These are phyloP conservation scores for Phyllosticta paracitricarpa DNA, from an alignment of 2,329 filamentous ascomycete genomes.

Conservation along the genomic window DNA sequence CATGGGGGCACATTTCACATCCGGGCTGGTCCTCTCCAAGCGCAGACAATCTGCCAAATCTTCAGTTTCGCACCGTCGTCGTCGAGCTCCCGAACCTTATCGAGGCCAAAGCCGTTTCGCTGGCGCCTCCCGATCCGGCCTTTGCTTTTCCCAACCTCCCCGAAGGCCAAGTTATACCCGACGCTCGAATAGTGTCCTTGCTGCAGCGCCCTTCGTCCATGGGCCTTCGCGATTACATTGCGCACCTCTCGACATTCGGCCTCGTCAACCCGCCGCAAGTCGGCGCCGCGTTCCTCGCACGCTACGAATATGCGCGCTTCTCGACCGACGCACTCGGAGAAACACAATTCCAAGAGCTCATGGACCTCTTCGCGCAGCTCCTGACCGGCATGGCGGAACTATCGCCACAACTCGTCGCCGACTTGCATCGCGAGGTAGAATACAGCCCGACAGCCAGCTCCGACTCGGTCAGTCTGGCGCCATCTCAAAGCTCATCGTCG, in stretches of 20 bases:
- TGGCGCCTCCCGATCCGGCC: conserved; percentile 54
- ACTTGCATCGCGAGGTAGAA: conserved; percentile 19
- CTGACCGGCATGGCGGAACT: conserved; percentile 64
- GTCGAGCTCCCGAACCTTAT: conserved; percentile 80
- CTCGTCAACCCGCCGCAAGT: conserved; percentile 47
- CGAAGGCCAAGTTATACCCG: conserved; percentile 37
- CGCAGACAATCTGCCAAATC: conserved; percentile 60
- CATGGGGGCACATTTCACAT: conserved; percentile 79
- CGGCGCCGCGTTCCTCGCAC: conserved; percentile 52
- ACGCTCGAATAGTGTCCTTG: conserved; percentile 58
- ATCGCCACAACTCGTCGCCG: conserved; percentile 43
- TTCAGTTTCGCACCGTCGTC: conserved; percentile 77
- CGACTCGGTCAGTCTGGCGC: conserved; percentile 25
- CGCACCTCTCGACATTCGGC: conserved; percentile 56
- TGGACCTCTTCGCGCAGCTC: conserved; percentile 75
- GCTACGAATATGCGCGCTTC: conserved; percentile 81
- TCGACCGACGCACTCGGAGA: conserved; percentile 60
- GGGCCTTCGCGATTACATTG: conserved; percentile 70
- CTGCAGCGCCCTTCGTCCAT: conserved; percentile 62
- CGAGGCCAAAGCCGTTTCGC: conserved; percentile 83
- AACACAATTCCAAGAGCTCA: conserved; percentile 62
- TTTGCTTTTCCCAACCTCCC: conserved; percentile 16
- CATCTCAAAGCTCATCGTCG: conserved; percentile 18
- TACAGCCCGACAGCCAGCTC: conserved; percentile 15
- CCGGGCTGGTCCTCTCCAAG: conserved; percentile 79